Base-by-base conservation (phyloP, 805 yeast genomes). In the Nakazawaea ambrosiae region DNA sequence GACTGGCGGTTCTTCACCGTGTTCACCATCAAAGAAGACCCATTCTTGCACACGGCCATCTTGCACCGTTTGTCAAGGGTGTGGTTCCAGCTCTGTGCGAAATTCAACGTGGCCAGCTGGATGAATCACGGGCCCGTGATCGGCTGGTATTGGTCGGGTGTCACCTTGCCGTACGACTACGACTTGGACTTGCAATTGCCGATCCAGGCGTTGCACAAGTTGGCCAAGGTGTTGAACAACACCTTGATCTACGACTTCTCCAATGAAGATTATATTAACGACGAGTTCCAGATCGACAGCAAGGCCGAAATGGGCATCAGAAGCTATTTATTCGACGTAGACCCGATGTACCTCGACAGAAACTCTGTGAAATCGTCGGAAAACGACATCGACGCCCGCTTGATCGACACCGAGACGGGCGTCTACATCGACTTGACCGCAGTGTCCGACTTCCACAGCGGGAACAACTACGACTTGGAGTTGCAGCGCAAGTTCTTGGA, bases 131-230 rank as follows among this genome's bases (percentile, higher is more conserved):
- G 82, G 3, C 56, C 80, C 1, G 56, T 76, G 30, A 61, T 75
- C 26, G 73, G 78, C 6, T 75, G 79, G 70, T 59, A 70, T 42
- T 76, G 79, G 70, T 73, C 73, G 48, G 81, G 82, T 0, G 39
- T 67, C 36, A 55, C 61, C 5, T 65, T 75, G 49, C 81, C 81
- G 1, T 76, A 80, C 78, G 83, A 76, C 50, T 58, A 61, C 39
- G 83, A 76, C 49, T 53, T 71, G 33, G 83, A 76, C 55, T 70
- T 75, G 14, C 83, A 76, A 48, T 64, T 75, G 65, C 71, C 81
- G 3, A 60, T 70, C 27, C 42, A 39, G 27, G 30, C 42, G 11
- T 31, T 39, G 27, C 42, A 39, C 18, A 45, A 49, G 17, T 45
- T 75, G 26, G 70, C 72, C 12, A 57, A 61, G 39, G 42, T 50